Evolutionary conservation across 306 rosid species (phyloP), one percentile per base, ranked within the genome.

Genomic region (Pueraria montana): DNA sequence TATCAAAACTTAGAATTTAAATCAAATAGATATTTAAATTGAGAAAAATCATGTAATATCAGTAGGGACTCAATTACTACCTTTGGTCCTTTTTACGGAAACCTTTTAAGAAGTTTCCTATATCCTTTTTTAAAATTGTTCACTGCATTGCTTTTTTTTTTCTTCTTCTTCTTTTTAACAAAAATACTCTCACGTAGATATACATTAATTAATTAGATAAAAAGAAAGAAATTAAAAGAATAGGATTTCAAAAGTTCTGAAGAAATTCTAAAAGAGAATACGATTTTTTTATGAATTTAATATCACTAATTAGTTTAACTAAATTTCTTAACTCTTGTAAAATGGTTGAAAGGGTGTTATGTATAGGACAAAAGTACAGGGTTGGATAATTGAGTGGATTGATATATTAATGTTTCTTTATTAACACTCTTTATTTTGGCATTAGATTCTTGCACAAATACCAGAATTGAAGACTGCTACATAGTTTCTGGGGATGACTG

Each of bases 401-500:
- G 64, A 13, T 64, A 30, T 14, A 8, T 55, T 65, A 23, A 9
- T 21, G 8, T 23, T 1, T 42, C 2, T 20, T 78, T 49, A 11
- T 52, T 30, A 34, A 23, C 16, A 23, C 36, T 59, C 18, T 34
- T n/a, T 18, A 34, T 69, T 21, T 11, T 23, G 46, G 23, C 36
- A 50, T 46, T 68, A 91, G 97, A 93, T 72, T 93, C 97, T 20
- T 93, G 96, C 87, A 90, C 94, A 27, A 91, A 93, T 36, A 91
- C 91, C n/a, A 80, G 83, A 82, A 93, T 91, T 43, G 94, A 93
- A 79, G 97, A 91, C 70, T 93, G 96, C 83, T 91, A 91, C 86
- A 91, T 93, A 74, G 97, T 93, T 42, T 93, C 97, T 23, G 97
- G 96, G 13, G 97, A 93, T 66, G 97, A 93, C 40, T 93, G 96